Base-by-base conservation (phyloP, 306 rosid genomes). In the Dalbergia cochinchinensis region DNA sequence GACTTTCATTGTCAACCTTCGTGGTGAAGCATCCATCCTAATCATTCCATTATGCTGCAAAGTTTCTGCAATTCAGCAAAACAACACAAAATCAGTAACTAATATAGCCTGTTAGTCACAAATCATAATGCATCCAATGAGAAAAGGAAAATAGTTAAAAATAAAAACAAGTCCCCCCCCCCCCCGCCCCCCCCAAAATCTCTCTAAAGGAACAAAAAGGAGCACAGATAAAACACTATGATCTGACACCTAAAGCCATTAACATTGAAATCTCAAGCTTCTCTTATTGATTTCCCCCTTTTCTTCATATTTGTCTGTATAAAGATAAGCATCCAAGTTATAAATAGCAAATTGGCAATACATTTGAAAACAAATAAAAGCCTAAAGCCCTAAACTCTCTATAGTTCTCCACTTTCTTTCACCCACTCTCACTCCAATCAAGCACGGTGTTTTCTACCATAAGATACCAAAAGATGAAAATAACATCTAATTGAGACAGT, bases 61-160 rank as follows among this genome's bases (percentile, higher is more conserved):
- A 61, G 85, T 19, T 74, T 81, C 97, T 87, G 86, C 41, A 50
- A 33, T 78, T 69, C 54, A 72, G 51, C n/a, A 78, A 13, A 77
- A 45, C 65, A 82, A 72, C 71, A 65, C 45, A 64, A 78, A 69
- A 53, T 63, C 16, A 39, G 67, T 9, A n/a, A 47, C 20, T 34
- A 53, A 26, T 35, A 60, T 5, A 20, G 76, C n/a, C 51, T 20
- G 55, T 42, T 44, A 18, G 54, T 13, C 53, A 19, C 26, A 65
- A 61, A 18, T 47, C 70, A 54, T 20, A 69, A 62, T 54, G 11
- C 67, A 62, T 53, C 66, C 53, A 76, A 53, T 50, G 19, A 59
- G 66, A 67, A 59, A 48, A 41, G 10, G 20, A 60, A 68, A 12
- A 19, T 33, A 41, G 64, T 19, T 6, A 48, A 26, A 41, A 44